Evolutionary conservation across 805 yeast genomes (phyloP).

Genomic region (Saccharomycodes ludwigii): DNA sequence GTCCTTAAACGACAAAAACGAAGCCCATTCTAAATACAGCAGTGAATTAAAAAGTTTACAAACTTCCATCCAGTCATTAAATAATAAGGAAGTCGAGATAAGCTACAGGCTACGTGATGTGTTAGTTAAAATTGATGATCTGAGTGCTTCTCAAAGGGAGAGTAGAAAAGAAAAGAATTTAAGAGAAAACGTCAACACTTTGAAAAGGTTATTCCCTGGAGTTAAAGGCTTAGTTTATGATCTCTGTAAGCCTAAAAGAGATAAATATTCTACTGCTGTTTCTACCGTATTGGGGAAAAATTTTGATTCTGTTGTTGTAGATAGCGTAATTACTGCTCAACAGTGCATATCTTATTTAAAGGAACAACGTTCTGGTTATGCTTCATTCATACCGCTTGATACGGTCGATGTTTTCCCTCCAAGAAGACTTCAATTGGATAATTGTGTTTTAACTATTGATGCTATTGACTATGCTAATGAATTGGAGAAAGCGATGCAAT

Average conservation of each 20-base stretch:
- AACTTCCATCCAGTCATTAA: constrained; percentile 26
- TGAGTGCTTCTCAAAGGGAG: constrained; percentile 68
- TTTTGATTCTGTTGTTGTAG: constrained; percentile 78
- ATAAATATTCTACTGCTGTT: constrained; percentile 61
- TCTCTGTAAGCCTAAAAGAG: constrained; percentile 63
- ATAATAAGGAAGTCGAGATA: constrained; percentile 43
- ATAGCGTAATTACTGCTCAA: constrained; percentile 51
- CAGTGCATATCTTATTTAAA: constrained; percentile 70
- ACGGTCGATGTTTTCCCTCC: constrained; percentile 61
- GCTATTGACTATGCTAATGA: constrained; percentile 55
- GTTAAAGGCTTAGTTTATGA: constrained; percentile 76
- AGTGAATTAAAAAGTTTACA: constrained; percentile 28
- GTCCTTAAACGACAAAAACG: constrained; percentile 27
- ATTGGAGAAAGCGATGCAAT: constrained; percentile 66
- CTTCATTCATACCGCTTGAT: constrained; percentile 82
- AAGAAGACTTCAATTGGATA: constrained; percentile 13
- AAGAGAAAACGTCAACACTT: constrained; percentile 57
- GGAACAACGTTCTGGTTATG: constrained; percentile 74
- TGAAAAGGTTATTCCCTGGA: constrained; percentile 71
- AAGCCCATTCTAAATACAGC: constrained; percentile 12
- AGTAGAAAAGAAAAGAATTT: constrained; percentile 54
- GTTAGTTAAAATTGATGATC: constrained; percentile 50
- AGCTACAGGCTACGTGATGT: constrained; percentile 51
- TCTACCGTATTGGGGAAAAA: constrained; percentile 67
- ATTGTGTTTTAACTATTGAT: constrained; percentile 43